Evolutionary conservation across 2,329 filamentous ascomycete genomes (phyloP).

Genomic region (Pezicula rhizophila): DNA sequence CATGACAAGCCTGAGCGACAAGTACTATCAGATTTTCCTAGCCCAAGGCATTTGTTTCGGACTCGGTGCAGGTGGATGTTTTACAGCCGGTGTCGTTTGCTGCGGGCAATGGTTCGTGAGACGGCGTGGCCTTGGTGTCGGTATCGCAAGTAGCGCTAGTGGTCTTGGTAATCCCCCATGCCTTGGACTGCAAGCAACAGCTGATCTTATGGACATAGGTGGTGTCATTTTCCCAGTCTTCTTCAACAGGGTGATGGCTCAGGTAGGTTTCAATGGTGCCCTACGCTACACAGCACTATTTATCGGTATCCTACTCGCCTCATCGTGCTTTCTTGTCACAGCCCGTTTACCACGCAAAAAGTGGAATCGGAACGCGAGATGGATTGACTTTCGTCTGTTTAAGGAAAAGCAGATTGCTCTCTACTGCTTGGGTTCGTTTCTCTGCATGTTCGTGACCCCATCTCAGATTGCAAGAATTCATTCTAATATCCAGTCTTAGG

Average conservation of each 20-base stretch:
- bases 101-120: conserved; percentile 41
- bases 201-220: neutral
- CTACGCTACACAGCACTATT: conserved; percentile 59
- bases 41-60: conserved; percentile 39
- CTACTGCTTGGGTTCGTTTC: conserved; percentile 60
- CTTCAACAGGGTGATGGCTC: conserved; percentile 28
- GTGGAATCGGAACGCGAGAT: conserved; percentile 20
- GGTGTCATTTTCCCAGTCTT: conserved; percentile 12
- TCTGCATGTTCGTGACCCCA: conserved; percentile 41
- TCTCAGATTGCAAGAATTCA: neutral
- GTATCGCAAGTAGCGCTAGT: conserved; percentile 40
- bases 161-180: conserved; percentile 34
- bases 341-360: conserved; percentile 14
- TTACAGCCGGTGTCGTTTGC: conserved; percentile 34
- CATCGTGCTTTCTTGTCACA: conserved; percentile 41
- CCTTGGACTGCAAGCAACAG: conserved; percentile 29
- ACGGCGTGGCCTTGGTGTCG: conserved; percentile 38
- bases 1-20: conserved; percentile 50
- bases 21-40: conserved; percentile 48
- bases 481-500: conserved; percentile 23
- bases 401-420: conserved; percentile 53
- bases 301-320: conserved; percentile 51
- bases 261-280: conserved; percentile 54
- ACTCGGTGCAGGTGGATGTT: conserved; percentile 37
- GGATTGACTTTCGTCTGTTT: conserved; percentile 60